Base-by-base conservation (phyloP, 2,329 filamentous ascomycete genomes). In the Fusarium sp. region DNA sequence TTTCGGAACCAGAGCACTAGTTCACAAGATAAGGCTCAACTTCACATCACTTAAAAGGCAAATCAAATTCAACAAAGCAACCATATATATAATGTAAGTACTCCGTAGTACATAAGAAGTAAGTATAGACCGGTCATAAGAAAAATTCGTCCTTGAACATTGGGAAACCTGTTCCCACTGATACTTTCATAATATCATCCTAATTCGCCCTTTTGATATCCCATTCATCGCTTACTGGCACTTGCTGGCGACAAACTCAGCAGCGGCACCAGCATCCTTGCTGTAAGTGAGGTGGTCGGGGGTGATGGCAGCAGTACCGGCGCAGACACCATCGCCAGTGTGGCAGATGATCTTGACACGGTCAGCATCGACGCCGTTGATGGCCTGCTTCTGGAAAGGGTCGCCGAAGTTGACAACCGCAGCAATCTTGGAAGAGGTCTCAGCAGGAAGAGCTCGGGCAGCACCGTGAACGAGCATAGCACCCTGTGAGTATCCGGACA, bases 401-500 rank as follows among this genome's bases (percentile, higher is more conserved):
- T 77, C 77, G 45, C 73, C 78, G 53, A 75, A 79, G 62, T 68
- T 79, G 45, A 77, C 74, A 44, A 67, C 75, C 6, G 76, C 77
- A 9, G 74, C 70, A 43, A 80, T 69, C 53, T 74, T 76, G 67
- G 62, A 61, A 11, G 73, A 56, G 13, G 65, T 67, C 9, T 75
- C 85, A 76, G 84, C 46, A 3, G 76, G 70, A 34, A 81, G 73
- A 58, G 69, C 64, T 9, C 70, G 74, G 25, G 81, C 82, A 3
- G 81, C 82, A 28, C 84, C 82, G 75, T 85, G 84, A 2, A 84
- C 82, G 9, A 79, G 68, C 71, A 75, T 77, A 23, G 73, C 73
- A 48, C 77, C 80, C 61, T 81, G 83, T 69, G 81, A 84, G 73
- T 85, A 85, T 5, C 84, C 84, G 9, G 81, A 79, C 69, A 85